Evolutionary conservation across 176 grass and related monocot species (phyloP).

Genomic region (Dendrocalamus sinicus): DNA sequence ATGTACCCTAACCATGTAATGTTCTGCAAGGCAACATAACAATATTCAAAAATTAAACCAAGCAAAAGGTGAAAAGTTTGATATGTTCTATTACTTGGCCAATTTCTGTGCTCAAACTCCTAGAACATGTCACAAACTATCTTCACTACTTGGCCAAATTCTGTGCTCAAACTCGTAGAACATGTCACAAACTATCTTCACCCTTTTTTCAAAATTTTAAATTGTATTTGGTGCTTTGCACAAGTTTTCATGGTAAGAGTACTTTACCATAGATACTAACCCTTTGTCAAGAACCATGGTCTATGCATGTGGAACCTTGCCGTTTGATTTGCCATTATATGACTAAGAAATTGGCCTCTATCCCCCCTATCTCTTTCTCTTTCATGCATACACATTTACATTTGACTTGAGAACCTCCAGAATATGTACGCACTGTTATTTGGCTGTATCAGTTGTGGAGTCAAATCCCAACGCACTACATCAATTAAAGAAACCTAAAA

Average conservation of each 20-base stretch:
- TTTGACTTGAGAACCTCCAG: neutral
- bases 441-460: neutral
- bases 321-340: neutral
- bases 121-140: neutral
- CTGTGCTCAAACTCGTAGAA: neutral
- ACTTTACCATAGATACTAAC: neutral
- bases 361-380: neutral
- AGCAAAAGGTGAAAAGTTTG: neutral
- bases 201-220: neutral
- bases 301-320: constrained; percentile 1
- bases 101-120: constrained; percentile 5
- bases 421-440: neutral
- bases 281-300: neutral
- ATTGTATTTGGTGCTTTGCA: constrained; percentile 1
- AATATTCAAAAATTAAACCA: neutral
- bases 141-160: neutral
- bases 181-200: constrained; percentile 8
- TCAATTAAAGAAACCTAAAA: neutral
- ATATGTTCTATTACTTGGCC: neutral
- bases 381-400: neutral
- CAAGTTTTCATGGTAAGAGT: constrained; percentile 10
- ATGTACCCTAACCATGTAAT: neutral
- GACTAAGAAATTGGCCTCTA: neutral
- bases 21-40: neutral
- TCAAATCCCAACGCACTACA: neutral